phyloP scores from a whole-genome alignment of 129 eudicot genomes.

The Chrysanthemum seticuspe region DNA sequence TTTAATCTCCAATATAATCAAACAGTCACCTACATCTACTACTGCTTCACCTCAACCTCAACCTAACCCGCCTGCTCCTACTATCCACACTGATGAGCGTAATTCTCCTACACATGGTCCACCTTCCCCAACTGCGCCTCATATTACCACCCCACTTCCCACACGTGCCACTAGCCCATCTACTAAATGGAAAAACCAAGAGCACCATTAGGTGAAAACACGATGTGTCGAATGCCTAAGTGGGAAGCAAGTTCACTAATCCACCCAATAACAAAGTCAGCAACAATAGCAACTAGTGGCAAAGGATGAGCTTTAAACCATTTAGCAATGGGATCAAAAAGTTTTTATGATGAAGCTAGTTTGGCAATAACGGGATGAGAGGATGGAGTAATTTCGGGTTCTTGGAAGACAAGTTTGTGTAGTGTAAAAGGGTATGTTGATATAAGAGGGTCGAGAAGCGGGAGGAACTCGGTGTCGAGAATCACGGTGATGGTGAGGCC shows the following conservation, averaged over 20 bases:
- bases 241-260: constrained; percentile 27
- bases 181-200: too few species aligned
- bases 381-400: constrained; percentile 37
- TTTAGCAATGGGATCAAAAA: constrained; percentile 13
- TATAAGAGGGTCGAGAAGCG: constrained; percentile 44
- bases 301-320: constrained; percentile 17
- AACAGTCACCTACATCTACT: too few species aligned
- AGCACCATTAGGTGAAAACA: constrained; percentile 18
- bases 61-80: too few species aligned
- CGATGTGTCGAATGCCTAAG: constrained; percentile 31
- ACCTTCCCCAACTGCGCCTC: too few species aligned
- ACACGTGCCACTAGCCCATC: too few species aligned
- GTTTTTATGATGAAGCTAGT: constrained; percentile 2
- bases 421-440: constrained; percentile 43
- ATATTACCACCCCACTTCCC: too few species aligned
- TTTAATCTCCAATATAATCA: too few species aligned
- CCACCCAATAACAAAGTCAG: constrained; percentile 50
- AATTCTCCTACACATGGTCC: too few species aligned
- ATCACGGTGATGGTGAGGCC: constrained; percentile 57
- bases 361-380: constrained; percentile 26
- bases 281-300: constrained; percentile 27
- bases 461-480: constrained; percentile 53
- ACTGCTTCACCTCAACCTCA: too few species aligned
- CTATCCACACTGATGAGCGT: too few species aligned
- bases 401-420: constrained; percentile 33